Evolutionary conservation across 345 rosid genomes (phyloP), one percentile per base, ranked within the genome.

Genomic region (Abelmoschus esculentus): DNA sequence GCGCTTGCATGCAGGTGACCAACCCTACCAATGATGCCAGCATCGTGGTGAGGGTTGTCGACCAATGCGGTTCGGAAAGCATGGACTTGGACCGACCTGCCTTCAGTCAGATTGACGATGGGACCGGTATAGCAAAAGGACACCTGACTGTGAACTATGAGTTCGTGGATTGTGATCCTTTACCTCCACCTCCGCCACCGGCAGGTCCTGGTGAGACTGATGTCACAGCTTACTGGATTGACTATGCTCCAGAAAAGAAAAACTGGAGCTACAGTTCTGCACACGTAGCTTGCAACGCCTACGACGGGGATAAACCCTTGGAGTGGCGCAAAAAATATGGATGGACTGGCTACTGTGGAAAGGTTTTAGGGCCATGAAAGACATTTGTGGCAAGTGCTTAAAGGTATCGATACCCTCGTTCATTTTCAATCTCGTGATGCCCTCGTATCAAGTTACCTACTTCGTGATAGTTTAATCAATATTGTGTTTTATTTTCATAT

Each of bases 341-440:
- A 2, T 87, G 90, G 92, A 82, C 90, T 0, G 90, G 89, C 32
- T 86, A 82, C 32, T 83, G 90, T 3, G 87, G 84, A 0, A 86
- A 83, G 0, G 83, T 13, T 28, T 2, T 38, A 6, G 90, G 87
- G 11, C 83, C 87, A n/a, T 89, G 53, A 82, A 70, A 69, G 82
- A 78, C 31, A 31, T 88, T 32, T 83, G 89, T 42, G 91, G 91
- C 76, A 74, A 29, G 60, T 85, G 92, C 76, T 72, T 79, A 10
- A 80, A 71, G 78, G 26, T 22, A 22, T 22, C 26, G 1, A 22
- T 22, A 22, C 26, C 1, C 26, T 22, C 0, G 26, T 22, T 1
- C 26, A n/a, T 22, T 22, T 1, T 22, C 26, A 22, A 22, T 22
- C 26, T 22, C 26, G 26, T 0, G 26, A 22, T 1, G 26, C 26